These are phyloP conservation scores for Cladophialophora yegresii DNA, from an alignment of 2,329 filamentous ascomycete species.

Conservation along the genomic window DNA sequence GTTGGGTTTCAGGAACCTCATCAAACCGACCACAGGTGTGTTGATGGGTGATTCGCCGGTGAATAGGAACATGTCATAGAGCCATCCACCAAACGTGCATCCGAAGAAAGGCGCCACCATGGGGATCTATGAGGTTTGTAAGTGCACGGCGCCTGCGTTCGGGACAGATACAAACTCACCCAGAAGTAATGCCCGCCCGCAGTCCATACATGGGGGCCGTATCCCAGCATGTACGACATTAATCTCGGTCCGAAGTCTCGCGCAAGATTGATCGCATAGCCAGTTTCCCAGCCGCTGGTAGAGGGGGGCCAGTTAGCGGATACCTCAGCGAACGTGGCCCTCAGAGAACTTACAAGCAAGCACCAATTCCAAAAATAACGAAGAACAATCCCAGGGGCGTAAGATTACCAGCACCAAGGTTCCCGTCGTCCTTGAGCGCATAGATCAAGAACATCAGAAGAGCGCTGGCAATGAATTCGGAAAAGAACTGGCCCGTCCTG, in stretches of 20 bases:
- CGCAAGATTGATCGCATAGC: slow-evolving; percentile 73
- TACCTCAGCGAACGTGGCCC: background rate
- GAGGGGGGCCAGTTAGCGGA: background rate
- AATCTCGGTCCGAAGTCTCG: slow-evolving; percentile 71
- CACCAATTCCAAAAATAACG: slow-evolving; percentile 71
- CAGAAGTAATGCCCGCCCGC: slow-evolving; percentile 64
- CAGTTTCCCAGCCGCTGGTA: slow-evolving; percentile 67
- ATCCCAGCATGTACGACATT: slow-evolving; percentile 67
- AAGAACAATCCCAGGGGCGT: slow-evolving; percentile 68
- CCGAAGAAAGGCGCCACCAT: slow-evolving; percentile 71
- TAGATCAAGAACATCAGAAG: slow-evolving; percentile 74
- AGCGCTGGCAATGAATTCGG: slow-evolving; percentile 67
- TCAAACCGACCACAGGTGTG: slow-evolving; percentile 63
- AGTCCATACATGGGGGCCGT: slow-evolving; percentile 67
- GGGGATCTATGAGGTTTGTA: slow-evolving; percentile 56
- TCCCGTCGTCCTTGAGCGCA: slow-evolving; percentile 58
- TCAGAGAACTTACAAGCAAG: slow-evolving; percentile 55
- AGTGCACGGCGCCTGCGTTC: background rate
- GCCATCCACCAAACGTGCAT: slow-evolving; percentile 62
- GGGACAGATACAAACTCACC: slow-evolving; percentile 11
- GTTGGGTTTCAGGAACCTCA: slow-evolving; percentile 47
- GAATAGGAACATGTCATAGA: slow-evolving; percentile 69
- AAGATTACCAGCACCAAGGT: slow-evolving; percentile 57
- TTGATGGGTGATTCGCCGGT: slow-evolving; percentile 69
- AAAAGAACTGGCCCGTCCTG: slow-evolving; percentile 68